Evolutionary conservation across 306 rosid species (phyloP), one percentile per base, ranked within the genome.

Genomic region (Pyrus communis): DNA sequence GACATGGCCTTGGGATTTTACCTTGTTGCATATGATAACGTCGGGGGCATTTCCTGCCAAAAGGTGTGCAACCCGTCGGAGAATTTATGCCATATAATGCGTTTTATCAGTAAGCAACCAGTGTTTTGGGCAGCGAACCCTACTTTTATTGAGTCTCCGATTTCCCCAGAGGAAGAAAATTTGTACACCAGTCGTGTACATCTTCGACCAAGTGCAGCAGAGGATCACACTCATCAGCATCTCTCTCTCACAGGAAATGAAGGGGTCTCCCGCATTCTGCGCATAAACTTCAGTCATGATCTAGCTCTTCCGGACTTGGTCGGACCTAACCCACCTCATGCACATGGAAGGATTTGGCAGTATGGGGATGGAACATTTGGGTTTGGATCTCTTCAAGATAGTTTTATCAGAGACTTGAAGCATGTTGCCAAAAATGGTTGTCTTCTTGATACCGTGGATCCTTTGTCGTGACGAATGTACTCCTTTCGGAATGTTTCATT

Each of bases 311-410:
- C 93, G 9, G 84, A 89, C 74, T 75, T 85, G 76, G 84, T 84
- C 27, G 86, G 85, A 79, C 60, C 71, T 38, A 85, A 88, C 79
- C 89, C 88, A 57, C 86, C 79, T 79, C 82, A 65, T 62, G 92
- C 84, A 61, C 96, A 88, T 84, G 99, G 98, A 77, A 86, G 98
- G 82, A 87, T 96, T 82, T 96, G 99, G 98, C 89, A 79, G 83
- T 96, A 92, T 71, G 78, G 67, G 12, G 86, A 93, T 55, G 98
- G 98, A 17, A 85, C 92, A 49, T 96, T 92, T 25, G 98, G 99
- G 78, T 92, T 96, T 70, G 99, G 99, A 19, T 92, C 88, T 75
- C 86, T 92, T 73, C 85, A 84, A 59, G 99, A 96, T 71, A 84
- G 87, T 79, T 87, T 91, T 76, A 87, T 91, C 54, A 75, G 93